Evolutionary conservation across 345 rosid genomes (phyloP), one percentile per base, ranked within the genome.

Genomic region (Acer negundo): DNA sequence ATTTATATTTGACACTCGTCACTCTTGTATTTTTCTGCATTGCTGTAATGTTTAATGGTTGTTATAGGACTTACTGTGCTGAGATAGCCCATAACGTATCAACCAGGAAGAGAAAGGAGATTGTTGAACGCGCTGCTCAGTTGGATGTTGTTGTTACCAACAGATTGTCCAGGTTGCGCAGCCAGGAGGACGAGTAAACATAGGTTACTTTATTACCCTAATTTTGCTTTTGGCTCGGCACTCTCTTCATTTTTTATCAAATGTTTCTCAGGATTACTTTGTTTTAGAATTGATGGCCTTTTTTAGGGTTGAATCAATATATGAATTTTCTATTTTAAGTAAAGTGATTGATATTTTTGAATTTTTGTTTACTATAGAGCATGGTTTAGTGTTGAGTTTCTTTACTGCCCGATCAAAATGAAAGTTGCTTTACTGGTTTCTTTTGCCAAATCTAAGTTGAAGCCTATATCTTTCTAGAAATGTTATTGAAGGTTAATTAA

Each of bases 101-200:
- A 1, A 88, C 92, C 68, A 79, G 82, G 83, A 91, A 88, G 86
- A 83, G 93, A 63, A 90, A 90, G 84, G 88, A 83, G 28, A 91
- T 88, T 63, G 91, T 90, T 0, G 93, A 87, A 73, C 90, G 86
- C 0, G 93, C 93, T 4, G 86, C 89, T 1, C 95, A 88, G 75
- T 84, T 91, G 78, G 93, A 91, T 62, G 81, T 91, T 80, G 93
- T 88, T 17, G 88, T 91, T 3, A 88, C 93, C 81, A 91, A 90
- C 86, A 88, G 81, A 75, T 70, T 90, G 84, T 92, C 95, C n/a
- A 89, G 95, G 92, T 69, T 91, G 85, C 87, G 88, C 35, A 87
- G 92, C 86, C 90, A 87, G 84, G 92, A 91, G 74, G 91, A 88
- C 19, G 93, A 91, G 81, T 91, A 75, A 85, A 80, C 46, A 15